Conservation (phyloP, 2,329 filamentous ascomycete species). For the Pseudocercospora vitis region DNA sequence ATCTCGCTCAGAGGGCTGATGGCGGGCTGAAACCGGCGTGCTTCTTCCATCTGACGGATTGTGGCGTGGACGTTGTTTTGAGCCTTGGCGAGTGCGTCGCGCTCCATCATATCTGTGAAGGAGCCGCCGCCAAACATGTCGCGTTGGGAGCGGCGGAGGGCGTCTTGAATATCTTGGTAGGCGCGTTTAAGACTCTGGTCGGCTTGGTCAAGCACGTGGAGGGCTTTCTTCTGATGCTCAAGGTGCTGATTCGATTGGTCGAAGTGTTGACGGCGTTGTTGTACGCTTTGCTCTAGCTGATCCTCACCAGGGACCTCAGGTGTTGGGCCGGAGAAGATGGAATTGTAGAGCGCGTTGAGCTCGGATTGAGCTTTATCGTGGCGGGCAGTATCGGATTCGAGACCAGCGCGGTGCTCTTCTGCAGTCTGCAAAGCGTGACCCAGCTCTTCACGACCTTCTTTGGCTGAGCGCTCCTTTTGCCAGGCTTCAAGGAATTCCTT, state of each 20-base stretch:
- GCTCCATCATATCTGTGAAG: constrained; percentile 56
- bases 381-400: constrained; percentile 40
- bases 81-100: constrained; percentile 52
- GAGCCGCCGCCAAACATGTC: constrained; percentile 55
- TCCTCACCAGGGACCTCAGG: constrained; percentile 58
- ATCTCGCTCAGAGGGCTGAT: constrained; percentile 26
- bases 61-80: constrained; percentile 42
- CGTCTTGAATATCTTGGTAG: constrained; percentile 44
- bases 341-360: constrained; percentile 55
- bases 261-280: constrained; percentile 41
- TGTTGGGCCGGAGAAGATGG: constrained; percentile 56
- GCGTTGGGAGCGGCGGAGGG: constrained; percentile 43
- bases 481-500: constrained; percentile 56
- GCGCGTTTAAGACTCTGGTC: constrained; percentile 41
- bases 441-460: constrained; percentile 46
- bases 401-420: constrained; percentile 35
- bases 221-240: constrained; percentile 47
- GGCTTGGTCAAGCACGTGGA: constrained; percentile 39
- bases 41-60: constrained; percentile 28
- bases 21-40: constrained; percentile 27
- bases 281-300: constrained; percentile 43
- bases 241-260: constrained; percentile 40
- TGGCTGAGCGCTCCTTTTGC: constrained; percentile 50
- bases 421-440: constrained; percentile 46
- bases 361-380: constrained; percentile 48